A percentile compares a stretch with the other conserved stretches of the same genome.
These are phyloP conservation scores for Xerocomus brunneocitrinus DNA, from an alignment of 768 basidiomycete genomes.

Conservation along the genomic window DNA sequence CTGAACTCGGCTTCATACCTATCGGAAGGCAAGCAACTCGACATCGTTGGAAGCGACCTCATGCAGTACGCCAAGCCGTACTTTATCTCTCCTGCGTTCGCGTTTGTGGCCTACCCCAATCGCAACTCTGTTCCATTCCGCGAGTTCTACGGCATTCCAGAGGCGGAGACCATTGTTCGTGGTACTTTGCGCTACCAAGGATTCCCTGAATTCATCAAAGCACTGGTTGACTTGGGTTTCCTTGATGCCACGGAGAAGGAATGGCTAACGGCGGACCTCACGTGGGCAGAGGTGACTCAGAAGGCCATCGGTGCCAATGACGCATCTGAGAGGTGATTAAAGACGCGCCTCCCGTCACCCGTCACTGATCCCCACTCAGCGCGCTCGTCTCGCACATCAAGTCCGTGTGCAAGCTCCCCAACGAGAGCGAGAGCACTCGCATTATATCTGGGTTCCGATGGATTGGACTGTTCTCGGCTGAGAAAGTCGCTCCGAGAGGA, in stretches of 20 bases:
- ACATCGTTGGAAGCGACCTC: conserved; percentile 73
- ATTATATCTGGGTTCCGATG: conserved; percentile 89
- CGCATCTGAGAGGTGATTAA: conserved; percentile 59
- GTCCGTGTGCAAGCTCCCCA: conserved; percentile 68
- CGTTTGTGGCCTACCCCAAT: conserved; percentile 96
- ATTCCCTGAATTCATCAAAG: conserved; percentile 91
- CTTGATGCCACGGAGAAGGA: conserved; percentile 70
- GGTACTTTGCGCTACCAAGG: conserved; percentile 95
- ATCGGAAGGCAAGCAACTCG: conserved; percentile 56
- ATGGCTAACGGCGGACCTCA: conserved; percentile 69
- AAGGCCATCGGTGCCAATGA: conserved; percentile 66
- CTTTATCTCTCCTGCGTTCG: conserved; percentile 92
- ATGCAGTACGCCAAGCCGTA: conserved; percentile 91
- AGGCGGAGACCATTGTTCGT: conserved; percentile 87
- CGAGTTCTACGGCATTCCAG: conserved; percentile 89
- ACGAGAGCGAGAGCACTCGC: conserved; percentile 61
- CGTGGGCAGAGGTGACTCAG: conserved; percentile 83
- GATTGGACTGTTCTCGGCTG: conserved; percentile 87
- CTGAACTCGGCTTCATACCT: conserved; percentile 86
- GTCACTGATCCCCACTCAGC: conserved; percentile 33
- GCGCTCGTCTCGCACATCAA: conserved; percentile 70
- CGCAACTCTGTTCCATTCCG: conserved; percentile 88
- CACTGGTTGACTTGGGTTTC: conserved; percentile 85
- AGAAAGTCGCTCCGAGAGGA: conserved; percentile 55
- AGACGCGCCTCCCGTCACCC: background rate